Conservation (phyloP, 2,329 filamentous ascomycete species). For the Arthroderma sp. region DNA sequence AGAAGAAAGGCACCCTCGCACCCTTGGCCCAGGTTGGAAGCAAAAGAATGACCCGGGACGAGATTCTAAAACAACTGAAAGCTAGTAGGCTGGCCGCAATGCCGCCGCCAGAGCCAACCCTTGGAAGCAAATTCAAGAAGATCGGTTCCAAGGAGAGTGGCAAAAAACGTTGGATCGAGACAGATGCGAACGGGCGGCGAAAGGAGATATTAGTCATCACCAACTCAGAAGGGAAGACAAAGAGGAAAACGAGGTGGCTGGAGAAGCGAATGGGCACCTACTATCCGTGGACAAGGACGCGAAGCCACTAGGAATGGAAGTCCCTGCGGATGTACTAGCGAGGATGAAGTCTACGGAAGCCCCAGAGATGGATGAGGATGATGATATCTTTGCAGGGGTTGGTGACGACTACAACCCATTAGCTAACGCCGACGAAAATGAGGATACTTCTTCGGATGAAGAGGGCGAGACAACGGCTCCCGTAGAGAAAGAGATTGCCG, state of each 20-base stretch:
- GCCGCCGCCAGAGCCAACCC: conserved; percentile 36
- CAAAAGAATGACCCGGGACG: conserved; percentile 44
- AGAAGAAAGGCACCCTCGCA: conserved; percentile 44
- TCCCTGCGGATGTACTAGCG: conserved; percentile 33
- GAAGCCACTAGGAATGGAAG: conserved; percentile 41
- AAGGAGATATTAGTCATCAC: conserved; percentile 49
- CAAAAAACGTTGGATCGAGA: conserved; percentile 43
- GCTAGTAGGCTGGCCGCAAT: conserved; percentile 36
- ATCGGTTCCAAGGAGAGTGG: conserved; percentile 36
- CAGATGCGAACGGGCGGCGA: conserved; percentile 40
- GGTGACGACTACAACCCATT: conserved; percentile 51
- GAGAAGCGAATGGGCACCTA: conserved; percentile 25
- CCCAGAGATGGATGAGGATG: conserved; percentile 39
- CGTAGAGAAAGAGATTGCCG: background rate
- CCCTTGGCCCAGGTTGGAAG: conserved; percentile 15
- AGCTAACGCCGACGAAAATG: conserved; percentile 40
- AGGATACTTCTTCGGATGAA: conserved; percentile 34
- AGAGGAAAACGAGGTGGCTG: conserved; percentile 48
- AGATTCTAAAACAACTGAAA: conserved; percentile 49
- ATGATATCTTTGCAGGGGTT: conserved; percentile 51
- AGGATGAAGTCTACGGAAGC: conserved; percentile 20
- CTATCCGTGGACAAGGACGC: conserved; percentile 35
- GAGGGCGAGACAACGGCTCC: conserved; percentile 20
- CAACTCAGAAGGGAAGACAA: conserved; percentile 49
- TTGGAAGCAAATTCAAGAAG: conserved; percentile 47